Evolutionary conservation across 2,329 filamentous ascomycete genomes (phyloP).

Genomic region (Xylaria digitata): DNA sequence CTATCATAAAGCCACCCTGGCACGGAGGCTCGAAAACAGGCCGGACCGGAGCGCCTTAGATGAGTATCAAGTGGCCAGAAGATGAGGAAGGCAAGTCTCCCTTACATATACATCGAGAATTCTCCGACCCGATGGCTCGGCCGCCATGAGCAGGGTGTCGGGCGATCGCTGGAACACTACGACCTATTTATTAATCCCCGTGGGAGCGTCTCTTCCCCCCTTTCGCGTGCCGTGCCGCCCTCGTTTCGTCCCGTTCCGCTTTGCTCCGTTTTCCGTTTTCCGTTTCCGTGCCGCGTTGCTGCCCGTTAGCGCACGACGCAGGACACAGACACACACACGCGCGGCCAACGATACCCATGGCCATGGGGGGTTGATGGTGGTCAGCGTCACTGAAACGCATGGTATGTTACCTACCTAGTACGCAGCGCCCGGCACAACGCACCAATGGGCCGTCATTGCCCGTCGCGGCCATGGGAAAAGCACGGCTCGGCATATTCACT

Average conservation of each 20-base stretch:
- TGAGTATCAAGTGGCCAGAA: neutral
- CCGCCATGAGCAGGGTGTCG: conserved; percentile 6
- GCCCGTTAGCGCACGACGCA: neutral
- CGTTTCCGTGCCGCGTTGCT: conserved; percentile 20
- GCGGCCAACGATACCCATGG: conserved; percentile 1
- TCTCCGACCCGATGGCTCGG: conserved; percentile 5
- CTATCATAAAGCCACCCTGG: neutral
- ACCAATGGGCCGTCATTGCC: conserved; percentile 3
- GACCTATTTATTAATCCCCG: conserved; percentile 8
- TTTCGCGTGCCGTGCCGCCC: conserved; percentile 19
- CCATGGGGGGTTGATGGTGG: conserved; percentile 23
- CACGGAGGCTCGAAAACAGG: neutral
- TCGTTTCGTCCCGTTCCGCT: conserved; percentile 26
- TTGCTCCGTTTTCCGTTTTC: neutral
- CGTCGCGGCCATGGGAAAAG: neutral
- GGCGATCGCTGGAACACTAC: conserved; percentile 19
- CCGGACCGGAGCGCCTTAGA: neutral
- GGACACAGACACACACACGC: neutral
- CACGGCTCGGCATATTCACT: conserved; percentile 20
- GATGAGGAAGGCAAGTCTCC: neutral
- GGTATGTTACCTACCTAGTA: conserved; percentile 14
- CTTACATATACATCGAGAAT: conserved; percentile 11
- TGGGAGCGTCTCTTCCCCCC: conserved; percentile 2
- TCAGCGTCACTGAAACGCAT: conserved; percentile 22
- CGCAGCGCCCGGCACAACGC: conserved; percentile 7